phyloP scores from a whole-genome alignment of 2,329 filamentous ascomycete species.

The Fonsecaea erecta region DNA sequence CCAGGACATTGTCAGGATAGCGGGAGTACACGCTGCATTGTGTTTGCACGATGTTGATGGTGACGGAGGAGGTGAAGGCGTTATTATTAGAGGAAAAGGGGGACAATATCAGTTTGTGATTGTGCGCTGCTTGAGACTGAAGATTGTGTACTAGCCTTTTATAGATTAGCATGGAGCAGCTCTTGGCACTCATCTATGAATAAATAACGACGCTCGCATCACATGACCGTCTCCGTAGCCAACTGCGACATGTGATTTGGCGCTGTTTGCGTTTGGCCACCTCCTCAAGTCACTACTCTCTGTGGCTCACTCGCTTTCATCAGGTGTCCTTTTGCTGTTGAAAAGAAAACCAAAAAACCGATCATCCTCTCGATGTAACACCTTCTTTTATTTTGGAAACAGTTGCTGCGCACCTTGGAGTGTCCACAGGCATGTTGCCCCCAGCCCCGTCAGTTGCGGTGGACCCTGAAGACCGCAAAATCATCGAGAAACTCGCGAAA shows the following conservation, averaged over 20 bases:
- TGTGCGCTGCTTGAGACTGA: too few relatives aligned
- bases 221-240: too few relatives aligned
- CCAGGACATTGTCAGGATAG: neutral
- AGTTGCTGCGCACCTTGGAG: neutral
- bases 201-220: neutral
- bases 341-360: neutral
- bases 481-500: conserved; percentile 35
- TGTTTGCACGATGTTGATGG: neutral
- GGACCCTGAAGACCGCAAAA: conserved; percentile 34
- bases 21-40: neutral
- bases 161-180: neutral
- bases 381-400: neutral
- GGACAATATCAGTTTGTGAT: too few relatives aligned
- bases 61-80: too few relatives aligned
- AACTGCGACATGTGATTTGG: neutral
- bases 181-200: neutral
- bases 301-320: neutral
- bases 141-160: neutral
- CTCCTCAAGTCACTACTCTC: neutral
- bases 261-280: neutral
- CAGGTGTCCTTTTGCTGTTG: neutral
- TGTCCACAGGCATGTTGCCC: conserved; percentile 8
- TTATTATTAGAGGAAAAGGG: too few relatives aligned
- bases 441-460: conserved; percentile 8
- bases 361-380: neutral